Evolutionary conservation across 495 filamentous ascomycete species (phyloP).

Genomic region (Neurospora sp.): DNA sequence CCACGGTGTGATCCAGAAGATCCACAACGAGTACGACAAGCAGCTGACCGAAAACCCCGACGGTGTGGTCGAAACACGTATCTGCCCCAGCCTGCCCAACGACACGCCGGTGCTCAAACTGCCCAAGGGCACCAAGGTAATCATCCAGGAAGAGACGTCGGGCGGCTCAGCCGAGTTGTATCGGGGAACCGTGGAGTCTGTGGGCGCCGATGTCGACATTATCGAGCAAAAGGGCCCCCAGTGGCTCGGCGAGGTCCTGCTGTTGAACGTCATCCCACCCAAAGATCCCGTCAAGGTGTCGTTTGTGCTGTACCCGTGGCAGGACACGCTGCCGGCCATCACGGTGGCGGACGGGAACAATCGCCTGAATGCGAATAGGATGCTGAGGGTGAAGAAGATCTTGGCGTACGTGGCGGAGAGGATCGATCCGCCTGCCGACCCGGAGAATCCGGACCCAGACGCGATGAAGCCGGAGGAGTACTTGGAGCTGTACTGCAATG

Average conservation of each 20-base stretch:
- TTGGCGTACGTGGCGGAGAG: conserved; percentile 83
- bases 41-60: conserved; percentile 46
- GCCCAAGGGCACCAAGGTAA: conserved; percentile 69
- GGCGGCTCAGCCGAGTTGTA: conserved; percentile 90
- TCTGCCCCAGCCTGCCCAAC: conserved; percentile 67
- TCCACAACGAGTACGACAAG: conserved; percentile 67
- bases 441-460: conserved; percentile 43
- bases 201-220: conserved; percentile 67
- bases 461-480: conserved; percentile 79
- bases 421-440: conserved; percentile 53
- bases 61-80: conserved; percentile 47
- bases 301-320: conserved; percentile 79
- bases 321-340: conserved; percentile 62
- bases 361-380: conserved; percentile 89
- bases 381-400: conserved; percentile 95
- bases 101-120: conserved; percentile 81
- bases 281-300: conserved; percentile 94
- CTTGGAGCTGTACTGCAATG: conserved; percentile 87
- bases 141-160: conserved; percentile 90
- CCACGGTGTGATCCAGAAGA: conserved; percentile 65
- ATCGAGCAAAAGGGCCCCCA: conserved; percentile 78
- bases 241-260: conserved; percentile 86
- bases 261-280: conserved; percentile 70
- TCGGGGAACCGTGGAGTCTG: conserved; percentile 68
- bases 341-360: conserved; percentile 63